Evolutionary conservation across 2,329 filamentous ascomycete genomes (phyloP).

Genomic region (Cercospora zeina): DNA sequence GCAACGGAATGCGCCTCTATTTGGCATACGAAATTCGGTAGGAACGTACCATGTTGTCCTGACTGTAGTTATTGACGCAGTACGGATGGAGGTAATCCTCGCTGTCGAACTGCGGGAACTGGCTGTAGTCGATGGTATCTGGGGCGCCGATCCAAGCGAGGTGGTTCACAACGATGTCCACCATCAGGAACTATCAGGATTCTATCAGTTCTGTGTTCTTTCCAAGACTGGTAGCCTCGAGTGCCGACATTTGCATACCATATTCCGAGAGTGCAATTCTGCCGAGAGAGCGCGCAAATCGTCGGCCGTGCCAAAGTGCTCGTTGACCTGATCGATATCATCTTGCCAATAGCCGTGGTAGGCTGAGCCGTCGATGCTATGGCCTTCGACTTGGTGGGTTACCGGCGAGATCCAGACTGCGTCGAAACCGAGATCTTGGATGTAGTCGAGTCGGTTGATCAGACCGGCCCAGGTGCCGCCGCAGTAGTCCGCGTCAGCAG

Average conservation of each 20-base stretch:
- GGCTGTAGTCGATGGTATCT: slow-evolving; percentile 36
- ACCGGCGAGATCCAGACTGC: slow-evolving; percentile 57
- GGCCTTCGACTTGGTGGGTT: slow-evolving; percentile 47
- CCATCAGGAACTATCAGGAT: slow-evolving; percentile 40
- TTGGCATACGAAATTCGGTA: neutral
- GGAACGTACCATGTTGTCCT: slow-evolving; percentile 30
- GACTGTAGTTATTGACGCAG: slow-evolving; percentile 59
- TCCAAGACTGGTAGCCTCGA: neutral
- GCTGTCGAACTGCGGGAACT: slow-evolving; percentile 46
- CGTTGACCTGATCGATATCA: slow-evolving; percentile 49
- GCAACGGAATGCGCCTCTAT: neutral
- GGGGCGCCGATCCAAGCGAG: slow-evolving; percentile 40
- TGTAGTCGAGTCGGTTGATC: slow-evolving; percentile 62
- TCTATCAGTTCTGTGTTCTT: neutral
- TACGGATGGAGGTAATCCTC: slow-evolving; percentile 52
- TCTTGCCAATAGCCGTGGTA: slow-evolving; percentile 61
- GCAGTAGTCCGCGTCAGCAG: slow-evolving; percentile 52
- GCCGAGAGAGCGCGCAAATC: slow-evolving; percentile 42
- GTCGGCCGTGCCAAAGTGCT: slow-evolving; percentile 41
- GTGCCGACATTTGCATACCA: slow-evolving; percentile 33
- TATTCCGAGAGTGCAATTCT: slow-evolving; percentile 42
- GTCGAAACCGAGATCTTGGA: slow-evolving; percentile 51
- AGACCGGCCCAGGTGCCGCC: slow-evolving; percentile 63
- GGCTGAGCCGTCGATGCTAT: slow-evolving; percentile 44
- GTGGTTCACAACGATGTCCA: slow-evolving; percentile 44